These are phyloP conservation scores for Didymella keratinophila DNA, from an alignment of 2,329 filamentous ascomycete species.

Conservation along the genomic window DNA sequence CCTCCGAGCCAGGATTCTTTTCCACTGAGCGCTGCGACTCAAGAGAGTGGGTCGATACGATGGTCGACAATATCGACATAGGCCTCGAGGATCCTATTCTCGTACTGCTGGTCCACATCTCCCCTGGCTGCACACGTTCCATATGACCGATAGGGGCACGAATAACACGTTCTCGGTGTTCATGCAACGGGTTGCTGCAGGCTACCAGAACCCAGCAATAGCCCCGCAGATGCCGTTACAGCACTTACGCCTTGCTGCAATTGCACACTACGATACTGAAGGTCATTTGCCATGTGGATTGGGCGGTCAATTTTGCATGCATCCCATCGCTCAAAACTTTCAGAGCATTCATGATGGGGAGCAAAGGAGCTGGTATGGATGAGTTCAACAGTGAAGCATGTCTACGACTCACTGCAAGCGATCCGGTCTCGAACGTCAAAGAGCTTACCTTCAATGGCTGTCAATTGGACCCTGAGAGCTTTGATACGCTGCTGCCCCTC, in stretches of 20 bases:
- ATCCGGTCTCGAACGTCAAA: conserved; percentile 19
- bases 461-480: conserved; percentile 12
- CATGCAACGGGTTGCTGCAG: conserved; percentile 13
- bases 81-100: conserved; percentile 14
- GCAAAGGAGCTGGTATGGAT: background rate
- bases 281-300: conserved; percentile 5
- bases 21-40: background rate
- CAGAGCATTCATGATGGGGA: conserved; percentile 22
- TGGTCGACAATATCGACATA: background rate
- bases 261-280: conserved; percentile 22
- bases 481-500: conserved; percentile 16
- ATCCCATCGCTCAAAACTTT: conserved; percentile 26
- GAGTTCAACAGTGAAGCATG: background rate
- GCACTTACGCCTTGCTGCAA: conserved; percentile 22
- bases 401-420: background rate
- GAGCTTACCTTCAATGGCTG: conserved; percentile 21
- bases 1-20: conserved; percentile 5
- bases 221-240: conserved; percentile 22
- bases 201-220: conserved; percentile 15
- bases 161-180: conserved; percentile 4
- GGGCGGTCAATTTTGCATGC: conserved; percentile 22
- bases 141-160: conserved; percentile 15
- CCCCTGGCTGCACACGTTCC: conserved; percentile 21
- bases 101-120: conserved; percentile 25
- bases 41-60: background rate